Percentiles rank a stretch among this genome's conserved stretches.
These are phyloP conservation scores for Nevesoporus exiguus DNA, from an alignment of 768 basidiomycete genomes.

Conservation along the genomic window DNA sequence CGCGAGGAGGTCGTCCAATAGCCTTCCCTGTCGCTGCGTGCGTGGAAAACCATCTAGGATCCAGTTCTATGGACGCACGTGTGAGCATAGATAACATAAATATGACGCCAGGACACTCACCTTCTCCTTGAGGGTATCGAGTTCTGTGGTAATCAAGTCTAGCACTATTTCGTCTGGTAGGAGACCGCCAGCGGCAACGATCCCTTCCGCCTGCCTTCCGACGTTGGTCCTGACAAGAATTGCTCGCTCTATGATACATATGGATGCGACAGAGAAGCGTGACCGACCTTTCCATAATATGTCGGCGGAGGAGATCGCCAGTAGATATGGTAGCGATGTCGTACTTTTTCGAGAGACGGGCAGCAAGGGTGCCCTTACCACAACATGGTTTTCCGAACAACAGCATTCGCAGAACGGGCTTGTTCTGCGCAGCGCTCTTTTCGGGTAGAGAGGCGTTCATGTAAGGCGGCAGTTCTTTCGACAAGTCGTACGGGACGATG, in stretches of 20 bases:
- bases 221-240: constrained; percentile 52
- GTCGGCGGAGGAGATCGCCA: constrained; percentile 79
- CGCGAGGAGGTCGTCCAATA: constrained; percentile 73
- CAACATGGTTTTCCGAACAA: constrained; percentile 61
- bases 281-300: constrained; percentile 63
- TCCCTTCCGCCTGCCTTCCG: constrained; percentile 69
- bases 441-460: constrained; percentile 35
- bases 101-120: constrained; percentile 34
- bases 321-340: constrained; percentile 73
- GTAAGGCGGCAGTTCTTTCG: constrained; percentile 47
- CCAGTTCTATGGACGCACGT: constrained; percentile 59
- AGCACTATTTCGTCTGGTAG: constrained; percentile 78
- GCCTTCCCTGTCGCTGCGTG: constrained; percentile 72
- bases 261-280: not conserved
- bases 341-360: constrained; percentile 69
- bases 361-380: constrained; percentile 79
- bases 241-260: not conserved
- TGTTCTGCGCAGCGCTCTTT: constrained; percentile 25
- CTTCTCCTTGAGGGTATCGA: constrained; percentile 61
- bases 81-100: not conserved
- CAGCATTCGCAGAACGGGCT: constrained; percentile 41
- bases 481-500: constrained; percentile 20
- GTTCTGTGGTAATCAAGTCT: constrained; percentile 65
- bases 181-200: constrained; percentile 74
- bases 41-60: constrained; percentile 90